Evolutionary conservation across 148 eudicot genomes (phyloP).

Genomic region (Vaccinium vitisidaea): DNA sequence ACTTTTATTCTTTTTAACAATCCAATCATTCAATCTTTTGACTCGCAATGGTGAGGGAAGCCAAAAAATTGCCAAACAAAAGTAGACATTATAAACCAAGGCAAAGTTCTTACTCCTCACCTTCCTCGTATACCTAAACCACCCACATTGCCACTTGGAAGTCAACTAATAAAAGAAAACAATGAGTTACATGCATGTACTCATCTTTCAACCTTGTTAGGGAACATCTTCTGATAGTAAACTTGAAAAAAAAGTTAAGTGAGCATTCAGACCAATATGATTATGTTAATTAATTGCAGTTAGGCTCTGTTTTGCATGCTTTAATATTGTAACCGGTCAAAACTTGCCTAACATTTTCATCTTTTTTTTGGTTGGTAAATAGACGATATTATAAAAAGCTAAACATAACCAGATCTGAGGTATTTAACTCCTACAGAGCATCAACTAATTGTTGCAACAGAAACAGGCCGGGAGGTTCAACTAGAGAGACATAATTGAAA

Average conservation of each 20-base stretch:
- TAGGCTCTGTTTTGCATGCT: slow-evolving; percentile 10
- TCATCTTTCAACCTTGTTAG: background rate
- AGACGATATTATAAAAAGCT: too few relatives aligned
- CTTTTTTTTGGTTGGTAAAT: too few relatives aligned
- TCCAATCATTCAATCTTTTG: background rate
- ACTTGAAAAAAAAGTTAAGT: background rate
- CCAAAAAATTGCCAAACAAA: slow-evolving; percentile 14
- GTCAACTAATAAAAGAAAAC: background rate
- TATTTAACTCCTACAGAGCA: too few relatives aligned
- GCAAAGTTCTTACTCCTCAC: background rate
- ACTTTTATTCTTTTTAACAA: too few relatives aligned
- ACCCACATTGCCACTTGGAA: background rate
- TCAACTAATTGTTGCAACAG: too few relatives aligned
- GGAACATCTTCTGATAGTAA: background rate
- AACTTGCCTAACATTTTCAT: slow-evolving; percentile 7
- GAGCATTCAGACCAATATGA: background rate
- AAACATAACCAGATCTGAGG: too few relatives aligned
- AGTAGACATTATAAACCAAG: background rate
- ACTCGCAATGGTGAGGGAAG: background rate
- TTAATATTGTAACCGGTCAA: background rate
- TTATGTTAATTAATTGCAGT: background rate
- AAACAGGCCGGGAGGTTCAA: too few relatives aligned
- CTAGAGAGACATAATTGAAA: background rate
- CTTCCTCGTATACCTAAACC: slow-evolving; percentile 14
- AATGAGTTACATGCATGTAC: background rate